Evolutionary conservation across 306 rosid species (phyloP).

Genomic region (Cucumis sativus): DNA sequence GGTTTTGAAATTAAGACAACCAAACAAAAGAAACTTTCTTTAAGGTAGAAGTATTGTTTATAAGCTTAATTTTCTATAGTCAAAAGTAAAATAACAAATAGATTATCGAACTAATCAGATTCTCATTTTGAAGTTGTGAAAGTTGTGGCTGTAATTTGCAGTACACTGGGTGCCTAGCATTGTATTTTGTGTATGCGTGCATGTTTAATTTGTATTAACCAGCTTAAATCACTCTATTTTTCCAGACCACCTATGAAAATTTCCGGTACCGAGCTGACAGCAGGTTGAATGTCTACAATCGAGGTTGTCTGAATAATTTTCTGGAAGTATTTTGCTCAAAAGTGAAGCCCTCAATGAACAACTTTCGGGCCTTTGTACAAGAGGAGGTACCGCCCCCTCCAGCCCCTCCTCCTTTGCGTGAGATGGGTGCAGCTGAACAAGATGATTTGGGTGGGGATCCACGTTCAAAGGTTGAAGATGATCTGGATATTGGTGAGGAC

Average conservation of each 20-base stretch:
- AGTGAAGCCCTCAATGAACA: slow-evolving; percentile 66
- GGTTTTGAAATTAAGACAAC: too few relatives aligned
- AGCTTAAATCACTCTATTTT: neutral
- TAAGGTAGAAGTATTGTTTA: too few relatives aligned
- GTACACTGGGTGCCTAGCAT: neutral
- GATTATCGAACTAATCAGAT: neutral
- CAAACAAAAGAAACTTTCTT: too few relatives aligned
- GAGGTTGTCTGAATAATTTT: slow-evolving; percentile 69
- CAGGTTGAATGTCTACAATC: slow-evolving; percentile 57
- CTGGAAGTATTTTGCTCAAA: slow-evolving; percentile 78
- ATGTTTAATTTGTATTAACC: neutral
- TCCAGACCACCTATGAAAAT: slow-evolving; percentile 88
- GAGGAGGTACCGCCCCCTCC: slow-evolving; percentile 52
- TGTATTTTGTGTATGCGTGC: neutral
- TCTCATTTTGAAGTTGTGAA: neutral
- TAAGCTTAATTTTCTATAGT: too few relatives aligned
- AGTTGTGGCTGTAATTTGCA: neutral
- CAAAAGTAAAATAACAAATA: too few relatives aligned
- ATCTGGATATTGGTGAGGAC: slow-evolving; percentile 84
- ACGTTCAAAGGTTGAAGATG: slow-evolving; percentile 82
- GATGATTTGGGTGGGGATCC: slow-evolving; percentile 52
- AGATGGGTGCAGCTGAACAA: slow-evolving; percentile 23
- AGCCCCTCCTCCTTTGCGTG: slow-evolving; percentile 15
- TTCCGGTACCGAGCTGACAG: slow-evolving; percentile 77
- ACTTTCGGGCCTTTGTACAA: slow-evolving; percentile 60